These are phyloP conservation scores for Prillingera fragicola DNA, from an alignment of 1,284 basidiomycete species.

Conservation along the genomic window DNA sequence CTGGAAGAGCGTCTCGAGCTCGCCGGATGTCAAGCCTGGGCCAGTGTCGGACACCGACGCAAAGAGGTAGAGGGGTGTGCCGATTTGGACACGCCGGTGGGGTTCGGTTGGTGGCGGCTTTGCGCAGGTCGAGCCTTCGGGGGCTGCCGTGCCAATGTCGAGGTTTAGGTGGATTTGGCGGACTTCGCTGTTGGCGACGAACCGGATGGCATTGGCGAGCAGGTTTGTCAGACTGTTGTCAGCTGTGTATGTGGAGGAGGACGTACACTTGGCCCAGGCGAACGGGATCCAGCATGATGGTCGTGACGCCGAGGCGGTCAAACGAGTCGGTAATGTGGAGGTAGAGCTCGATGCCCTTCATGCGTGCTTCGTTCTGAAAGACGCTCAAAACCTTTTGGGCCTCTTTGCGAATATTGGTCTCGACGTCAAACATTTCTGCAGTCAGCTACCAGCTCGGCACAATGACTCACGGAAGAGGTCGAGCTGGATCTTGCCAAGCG, in stretches of 20 bases:
- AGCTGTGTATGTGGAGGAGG: no score
- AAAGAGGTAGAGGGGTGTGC: conserved; percentile 31
- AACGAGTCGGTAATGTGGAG: conserved; percentile 26
- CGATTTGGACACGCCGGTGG: conserved; percentile 9
- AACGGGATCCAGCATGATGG: conserved; percentile 40
- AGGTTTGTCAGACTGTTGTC: conserved; percentile 41
- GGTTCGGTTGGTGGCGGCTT: conserved; percentile 15
- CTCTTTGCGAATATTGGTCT: conserved; percentile 40
- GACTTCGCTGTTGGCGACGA: conserved; percentile 30
- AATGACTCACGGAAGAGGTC: conserved; percentile 33
- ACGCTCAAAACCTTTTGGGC: conserved; percentile 42
- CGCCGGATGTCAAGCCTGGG: conserved; percentile 33
- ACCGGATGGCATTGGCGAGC: conserved; percentile 41
- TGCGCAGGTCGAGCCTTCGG: conserved; percentile 24
- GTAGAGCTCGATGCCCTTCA: conserved; percentile 38
- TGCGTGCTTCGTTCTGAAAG: conserved; percentile 48
- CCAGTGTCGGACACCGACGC: conserved; percentile 35
- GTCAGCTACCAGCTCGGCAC: not conserved
- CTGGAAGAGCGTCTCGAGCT: conserved; percentile 35
- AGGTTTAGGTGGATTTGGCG: conserved; percentile 31
- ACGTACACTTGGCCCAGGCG: conserved; percentile 41
- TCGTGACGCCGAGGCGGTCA: conserved; percentile 18
- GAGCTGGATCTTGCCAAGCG: conserved; percentile 49
- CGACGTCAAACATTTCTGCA: conserved; percentile 40
- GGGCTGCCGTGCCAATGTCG: conserved; percentile 36